A percentile compares a stretch with the other conserved stretches of the same genome.
Evolutionary conservation across 257 asterid species (phyloP).

Genomic region (Forsythia suspensa): DNA sequence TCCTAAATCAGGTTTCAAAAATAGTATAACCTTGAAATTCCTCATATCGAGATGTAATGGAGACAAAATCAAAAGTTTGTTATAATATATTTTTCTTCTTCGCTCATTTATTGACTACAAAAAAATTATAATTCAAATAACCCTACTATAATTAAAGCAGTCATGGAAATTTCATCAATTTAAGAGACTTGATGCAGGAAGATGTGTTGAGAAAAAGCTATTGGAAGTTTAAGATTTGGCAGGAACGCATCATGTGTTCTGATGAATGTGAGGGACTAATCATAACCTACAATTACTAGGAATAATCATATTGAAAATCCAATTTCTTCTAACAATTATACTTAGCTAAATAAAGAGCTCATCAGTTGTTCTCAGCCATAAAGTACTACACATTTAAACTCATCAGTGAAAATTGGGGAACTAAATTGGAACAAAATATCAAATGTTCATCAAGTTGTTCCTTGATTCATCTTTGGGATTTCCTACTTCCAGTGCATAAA

Average conservation of each 20-base stretch:
- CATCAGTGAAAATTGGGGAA: background rate
- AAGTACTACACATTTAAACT: background rate
- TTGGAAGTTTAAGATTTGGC: background rate
- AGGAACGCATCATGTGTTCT: background rate
- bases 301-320: background rate
- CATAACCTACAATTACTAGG: background rate
- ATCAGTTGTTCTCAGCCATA: background rate
- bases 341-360: background rate
- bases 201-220: background rate
- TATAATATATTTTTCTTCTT: too few species aligned
- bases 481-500: background rate
- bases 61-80: background rate
- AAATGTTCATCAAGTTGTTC: too few species aligned
- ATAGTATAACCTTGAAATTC: background rate
- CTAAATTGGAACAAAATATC: background rate
- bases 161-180: too few species aligned
- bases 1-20: background rate
- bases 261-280: background rate
- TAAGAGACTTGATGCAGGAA: background rate
- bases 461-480: background rate
- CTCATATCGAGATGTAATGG: background rate
- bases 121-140: background rate
- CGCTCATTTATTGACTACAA: background rate
- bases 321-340: background rate
- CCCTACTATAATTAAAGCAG: background rate